Evolutionary conservation across 192 early-diverging fungal genomes (phyloP), one percentile per base, ranked within the genome.

Genomic region (Dispira simplex): DNA sequence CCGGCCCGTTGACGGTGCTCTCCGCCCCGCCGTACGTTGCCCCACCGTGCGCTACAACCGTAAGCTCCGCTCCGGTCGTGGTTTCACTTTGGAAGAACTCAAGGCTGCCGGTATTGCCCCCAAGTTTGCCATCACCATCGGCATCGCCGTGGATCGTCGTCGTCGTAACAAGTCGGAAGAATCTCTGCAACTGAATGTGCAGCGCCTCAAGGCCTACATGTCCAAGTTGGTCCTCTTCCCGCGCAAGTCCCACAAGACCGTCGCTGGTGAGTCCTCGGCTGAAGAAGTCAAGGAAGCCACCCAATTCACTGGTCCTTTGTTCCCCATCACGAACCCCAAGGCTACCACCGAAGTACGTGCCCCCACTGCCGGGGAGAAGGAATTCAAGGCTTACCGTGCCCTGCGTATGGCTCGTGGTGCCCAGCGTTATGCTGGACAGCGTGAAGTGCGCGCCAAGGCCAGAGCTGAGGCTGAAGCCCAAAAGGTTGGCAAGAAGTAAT

Each of bases 11-110:
- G 96, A 98, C 78, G 90, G 88, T 73, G 84, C 89, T 65, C 83
- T 98, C 70, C 90, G 96, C 74, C 94, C 96, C 20, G 96, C 90
- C 64, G 91, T 98, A 66, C 86, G 90, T 70, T 91, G 90, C 79
- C 94, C 89, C 48, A 98, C 96, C 49, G 66, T 95, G 73, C 94
- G 93, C 79, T 97, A 98, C 89, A 98, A 98, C 90, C 85, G 77
- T 75, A 96, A 95, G 87, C 79, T 97, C 65, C 82, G 96, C 69
- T 84, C 85, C 69, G 96, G 96, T 70, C 89, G 92, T 74, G 96
- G 96, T 62, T 99, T 99, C 83, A 95, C 94, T 58, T 78, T 95
- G 56, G 96, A 99, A 66, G 96, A 99, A 80, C 85, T 99, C 65
- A 94, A 97, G 90, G 91, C 81, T 65, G 94, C 93, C 66, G 93